Conservation (phyloP, 2,329 filamentous ascomycete species). For the Fusarium sp. region DNA sequence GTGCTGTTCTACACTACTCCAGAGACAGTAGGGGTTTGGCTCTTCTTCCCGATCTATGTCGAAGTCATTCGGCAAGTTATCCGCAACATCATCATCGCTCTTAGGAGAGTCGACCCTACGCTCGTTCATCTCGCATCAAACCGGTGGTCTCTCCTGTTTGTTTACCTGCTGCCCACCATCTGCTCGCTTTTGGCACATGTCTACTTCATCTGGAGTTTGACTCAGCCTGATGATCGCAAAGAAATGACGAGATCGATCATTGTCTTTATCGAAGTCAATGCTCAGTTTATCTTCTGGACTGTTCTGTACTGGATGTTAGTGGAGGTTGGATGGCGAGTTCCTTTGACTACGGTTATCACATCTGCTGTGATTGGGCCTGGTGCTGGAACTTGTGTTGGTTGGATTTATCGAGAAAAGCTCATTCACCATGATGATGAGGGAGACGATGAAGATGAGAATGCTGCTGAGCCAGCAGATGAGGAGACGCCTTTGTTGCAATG, state of each 20-base stretch:
- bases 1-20: conserved; percentile 58
- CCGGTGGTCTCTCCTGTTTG: conserved; percentile 50
- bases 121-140: conserved; percentile 58
- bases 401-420: conserved; percentile 54
- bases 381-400: conserved; percentile 52
- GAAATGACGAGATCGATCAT: conserved; percentile 62
- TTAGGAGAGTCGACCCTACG: conserved; percentile 43
- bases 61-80: conserved; percentile 55
- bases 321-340: conserved; percentile 59
- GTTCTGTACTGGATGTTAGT: conserved; percentile 65
- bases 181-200: conserved; percentile 57
- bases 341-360: conserved; percentile 46
- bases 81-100: conserved; percentile 43
- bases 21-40: conserved; percentile 56
- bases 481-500: conserved; percentile 50
- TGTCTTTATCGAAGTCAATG: conserved; percentile 60
- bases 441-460: conserved; percentile 21
- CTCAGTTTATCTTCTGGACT: conserved; percentile 57
- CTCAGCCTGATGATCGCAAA: conserved; percentile 56
- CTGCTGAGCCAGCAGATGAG: conserved; percentile 42
- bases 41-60: conserved; percentile 64
- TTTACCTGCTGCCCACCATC: conserved; percentile 59
- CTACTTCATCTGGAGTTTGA: conserved; percentile 55
- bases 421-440: conserved; percentile 41
- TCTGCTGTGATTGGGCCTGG: conserved; percentile 52